Base-by-base conservation (phyloP, 2,329 filamentous ascomycete genomes). In the Ampelomyces quisqualis region DNA sequence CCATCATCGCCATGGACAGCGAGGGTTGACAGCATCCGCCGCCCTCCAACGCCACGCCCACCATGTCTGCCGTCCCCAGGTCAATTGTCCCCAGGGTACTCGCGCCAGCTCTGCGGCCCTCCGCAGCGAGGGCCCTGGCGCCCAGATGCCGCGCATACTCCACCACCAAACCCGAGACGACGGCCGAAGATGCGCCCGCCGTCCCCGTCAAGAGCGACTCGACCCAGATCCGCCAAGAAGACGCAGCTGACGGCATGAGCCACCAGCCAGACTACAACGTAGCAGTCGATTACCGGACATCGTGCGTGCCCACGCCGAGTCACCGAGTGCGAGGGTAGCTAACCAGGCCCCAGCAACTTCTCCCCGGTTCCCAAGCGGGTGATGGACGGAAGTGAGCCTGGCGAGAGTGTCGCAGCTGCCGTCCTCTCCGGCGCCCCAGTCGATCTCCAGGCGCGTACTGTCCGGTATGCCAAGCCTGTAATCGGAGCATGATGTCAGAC, bases 371-470 rank as follows among this genome's bases (percentile, higher is more conserved):
- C 93, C 43, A 90, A 87, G 75, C 80, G 84, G 53, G 79, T 96
- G 46, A 89, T 95, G 80, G 85, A 95, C 64, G 93, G 90, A 61
- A 94, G 86, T 65, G 91, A 97, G 73, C 82, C 85, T 29, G 80
- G 77, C 26, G 80, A 85, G 3, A 74, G 82, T 44, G 78, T 93
- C 28, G 82, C 90, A 36, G 93, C 91, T 18, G 89, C 90, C 45
- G 80, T 93, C 19, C 77, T 96, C 21, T 97, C 93, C 3, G 93
- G 91, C 35, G 93, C 93, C 32, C 94, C 93, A 20, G 81, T 90
- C 41, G 94, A 98, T 68, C 81, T 98, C 13, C 90, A 98, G 75
- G 90, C 88, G 50, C 84, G 93, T 58, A 91, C 87, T 57, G 94
- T 97, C 60, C 86, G 91, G 90, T 96, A 83, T 49, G 78, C 37